These are phyloP conservation scores for Alternaria sp. DNA, from an alignment of 2,329 filamentous ascomycete genomes.

Conservation along the genomic window DNA sequence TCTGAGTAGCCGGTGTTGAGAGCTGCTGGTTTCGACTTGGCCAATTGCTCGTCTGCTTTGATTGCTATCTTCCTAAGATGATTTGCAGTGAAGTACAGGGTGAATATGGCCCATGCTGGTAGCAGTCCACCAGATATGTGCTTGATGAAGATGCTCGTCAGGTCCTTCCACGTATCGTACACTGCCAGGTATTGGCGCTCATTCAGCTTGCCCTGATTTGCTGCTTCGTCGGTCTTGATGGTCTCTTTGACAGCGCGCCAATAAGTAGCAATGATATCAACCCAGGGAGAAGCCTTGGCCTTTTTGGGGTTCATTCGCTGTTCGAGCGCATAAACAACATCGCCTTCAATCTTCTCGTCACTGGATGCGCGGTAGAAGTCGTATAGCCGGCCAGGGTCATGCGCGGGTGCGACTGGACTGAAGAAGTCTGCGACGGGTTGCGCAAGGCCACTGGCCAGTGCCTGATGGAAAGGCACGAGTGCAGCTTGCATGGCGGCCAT, in stretches of 20 bases:
- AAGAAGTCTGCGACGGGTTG: constrained; percentile 76
- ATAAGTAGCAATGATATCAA: constrained; percentile 81
- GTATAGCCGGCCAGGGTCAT: constrained; percentile 69
- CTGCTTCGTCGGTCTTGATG: constrained; percentile 66
- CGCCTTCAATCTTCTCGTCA: constrained; percentile 66
- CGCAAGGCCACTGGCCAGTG: constrained; percentile 70
- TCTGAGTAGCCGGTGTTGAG: constrained; percentile 70
- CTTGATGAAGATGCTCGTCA: constrained; percentile 77
- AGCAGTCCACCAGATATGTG: constrained; percentile 80
- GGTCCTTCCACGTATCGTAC: constrained; percentile 87
- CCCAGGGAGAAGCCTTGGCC: constrained; percentile 70
- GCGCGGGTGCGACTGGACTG: constrained; percentile 69
- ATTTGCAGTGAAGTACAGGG: constrained; percentile 85
- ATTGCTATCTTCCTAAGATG: constrained; percentile 89
- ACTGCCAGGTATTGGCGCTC: constrained; percentile 77
- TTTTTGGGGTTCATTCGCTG: constrained; percentile 71
- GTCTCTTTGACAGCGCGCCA: constrained; percentile 84
- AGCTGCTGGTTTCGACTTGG: constrained; percentile 55
- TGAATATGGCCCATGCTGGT: constrained; percentile 90
- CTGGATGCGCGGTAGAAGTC: constrained; percentile 76
- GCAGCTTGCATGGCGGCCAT: constrained; percentile 69
- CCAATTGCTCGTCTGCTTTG: constrained; percentile 77
- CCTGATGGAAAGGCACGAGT: constrained; percentile 74
- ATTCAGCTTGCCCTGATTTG: constrained; percentile 50
- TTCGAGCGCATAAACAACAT: constrained; percentile 74